Evolutionary conservation across 2,329 filamentous ascomycete genomes (phyloP), one percentile per base, ranked within the genome.

Genomic region (Metarhizium sp.): DNA sequence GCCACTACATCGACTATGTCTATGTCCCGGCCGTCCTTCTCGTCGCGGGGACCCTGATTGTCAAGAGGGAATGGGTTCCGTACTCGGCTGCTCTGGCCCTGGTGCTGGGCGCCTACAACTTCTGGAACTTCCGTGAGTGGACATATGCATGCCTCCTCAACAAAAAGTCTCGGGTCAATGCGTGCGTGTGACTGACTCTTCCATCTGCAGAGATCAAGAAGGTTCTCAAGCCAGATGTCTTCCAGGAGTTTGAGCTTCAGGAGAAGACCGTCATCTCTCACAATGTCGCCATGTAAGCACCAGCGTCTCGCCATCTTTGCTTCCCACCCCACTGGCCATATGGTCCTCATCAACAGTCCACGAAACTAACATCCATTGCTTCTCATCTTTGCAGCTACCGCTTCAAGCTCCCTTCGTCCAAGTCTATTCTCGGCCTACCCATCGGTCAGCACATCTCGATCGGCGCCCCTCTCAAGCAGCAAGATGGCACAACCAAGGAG

Each of bases 381-480:
- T 25, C 25, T 38, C 34, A 6, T 55, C 30, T 46, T 38, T 29
- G 18, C 58, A 90, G 87, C 77, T 99, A 97, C 80, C 91, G 94
- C 67, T 96, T 97, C 77, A 80, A 81, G 61, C 88, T 99, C 45
- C 92, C 92, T 56, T 79, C 79, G 52, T 76, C 85, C 45, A 86
- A 78, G 64, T 83, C 88, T 63, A 90, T 96, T 71, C 89, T 97
- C 66, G 94, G 94, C 67, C 88, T 97, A 47, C 92, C 94, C 62
- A 97, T 97, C 76, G 94, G 94, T 69, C 94, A 99, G 78, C 94
- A 99, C 79, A 96, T 99, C 75, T 96, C 92, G 59, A 90, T 99
- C 69, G 90, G 88, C 63, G 92, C 91, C 55, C 83, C 81, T 55
- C 82, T 91, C 59, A 65, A 73, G 47, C 82, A 86, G 66, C 73